Conservation (phyloP, 2,329 filamentous ascomycete species). For the Davidsoniella neocaledoniae region DNA sequence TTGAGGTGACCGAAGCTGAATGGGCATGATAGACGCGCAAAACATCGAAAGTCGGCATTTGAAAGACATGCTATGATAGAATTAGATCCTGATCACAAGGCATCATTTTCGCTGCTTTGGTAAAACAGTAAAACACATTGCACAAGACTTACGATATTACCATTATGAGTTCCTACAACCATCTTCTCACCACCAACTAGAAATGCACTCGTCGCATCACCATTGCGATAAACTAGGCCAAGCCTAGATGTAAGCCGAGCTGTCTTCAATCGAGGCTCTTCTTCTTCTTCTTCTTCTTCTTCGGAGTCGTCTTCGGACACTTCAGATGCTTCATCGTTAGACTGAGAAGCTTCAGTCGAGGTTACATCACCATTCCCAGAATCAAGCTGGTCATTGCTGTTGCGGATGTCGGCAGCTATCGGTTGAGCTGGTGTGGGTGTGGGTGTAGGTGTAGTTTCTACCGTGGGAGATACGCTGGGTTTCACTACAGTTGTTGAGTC, state of each 20-base stretch:
- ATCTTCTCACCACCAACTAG: slow-evolving; percentile 91
- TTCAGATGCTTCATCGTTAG: slow-evolving; percentile 24
- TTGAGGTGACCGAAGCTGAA: slow-evolving; percentile 71
- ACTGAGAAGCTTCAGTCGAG: neutral
- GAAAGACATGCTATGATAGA: slow-evolving; percentile 55
- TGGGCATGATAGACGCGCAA: slow-evolving; percentile 84
- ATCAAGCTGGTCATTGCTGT: slow-evolving; percentile 13
- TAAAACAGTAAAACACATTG: neutral
- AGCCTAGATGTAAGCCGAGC: slow-evolving; percentile 69
- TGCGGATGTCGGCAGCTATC: slow-evolving; percentile 1
- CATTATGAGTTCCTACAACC: slow-evolving; percentile 91
- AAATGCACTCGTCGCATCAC: slow-evolving; percentile 85
- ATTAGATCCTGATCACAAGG: slow-evolving; percentile 16
- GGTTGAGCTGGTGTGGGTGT: too few relatives aligned
- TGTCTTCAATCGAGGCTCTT: slow-evolving; percentile 90
- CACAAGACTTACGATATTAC: slow-evolving; percentile 61
- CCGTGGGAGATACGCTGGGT: too few relatives aligned
- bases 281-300: slow-evolving; percentile 62
- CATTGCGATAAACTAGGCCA: slow-evolving; percentile 72
- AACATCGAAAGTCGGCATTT: slow-evolving; percentile 64
- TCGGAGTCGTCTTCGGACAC: slow-evolving; percentile 42
- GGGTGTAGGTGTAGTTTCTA: too few relatives aligned
- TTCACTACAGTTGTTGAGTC: neutral
- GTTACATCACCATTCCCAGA: slow-evolving; percentile 4
- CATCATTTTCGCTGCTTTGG: neutral